Evolutionary conservation across 139 green algal species (phyloP), one percentile per base, ranked within the genome.

Genomic region (Asterochloris erici): DNA sequence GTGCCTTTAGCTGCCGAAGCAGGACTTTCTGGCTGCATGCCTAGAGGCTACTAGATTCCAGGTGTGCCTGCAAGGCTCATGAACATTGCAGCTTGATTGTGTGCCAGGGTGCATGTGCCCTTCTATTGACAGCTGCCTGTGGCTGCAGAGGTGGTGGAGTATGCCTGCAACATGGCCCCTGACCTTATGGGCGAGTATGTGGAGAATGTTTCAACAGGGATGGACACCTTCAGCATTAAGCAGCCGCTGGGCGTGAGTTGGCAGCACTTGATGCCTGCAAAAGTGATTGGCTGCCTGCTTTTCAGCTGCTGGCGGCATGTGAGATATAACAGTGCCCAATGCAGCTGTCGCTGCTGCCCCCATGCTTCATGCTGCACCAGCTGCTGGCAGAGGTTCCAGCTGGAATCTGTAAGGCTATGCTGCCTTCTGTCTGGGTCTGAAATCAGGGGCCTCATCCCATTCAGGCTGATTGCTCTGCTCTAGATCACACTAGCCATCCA

Each of bases 91-190:
- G 4, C 2, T 10, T 54, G 38, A 6, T 6, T 54, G 38, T 54
- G 6, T 54, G 38, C 38, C 38, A 54, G 38, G 38, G 38, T 54
- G 38, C 38, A 54, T 54, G 38, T 54, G 38, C 38, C 38, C 38
- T 54, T 54, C 38, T 54, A 54, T 54, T 10, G 2, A 54, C 38
- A 54, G 38, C 38, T 54, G 38, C 38, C 6, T 54, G 38, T 54
- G 38, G 17, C 17, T 83, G 70, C 89, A 95, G 96, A 99, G 91
- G 95, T 99, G 64, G 96, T 99, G 23, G 97, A 99, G 88, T 93
- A 94, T 60, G 93, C 95, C 0, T 94, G 90, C 84, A 93, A 88
- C 75, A 90, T 98, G 21, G 92, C 86, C 4, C 89, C 89, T 14
- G 80, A 92, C 62, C 77, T 97, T 83, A 90, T 92, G 86, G 97